Percentiles rank a stretch among this genome's conserved stretches.
phyloP scores from a whole-genome alignment of 2,329 filamentous ascomycete species.

The Pseudogymnoascus sp. region DNA sequence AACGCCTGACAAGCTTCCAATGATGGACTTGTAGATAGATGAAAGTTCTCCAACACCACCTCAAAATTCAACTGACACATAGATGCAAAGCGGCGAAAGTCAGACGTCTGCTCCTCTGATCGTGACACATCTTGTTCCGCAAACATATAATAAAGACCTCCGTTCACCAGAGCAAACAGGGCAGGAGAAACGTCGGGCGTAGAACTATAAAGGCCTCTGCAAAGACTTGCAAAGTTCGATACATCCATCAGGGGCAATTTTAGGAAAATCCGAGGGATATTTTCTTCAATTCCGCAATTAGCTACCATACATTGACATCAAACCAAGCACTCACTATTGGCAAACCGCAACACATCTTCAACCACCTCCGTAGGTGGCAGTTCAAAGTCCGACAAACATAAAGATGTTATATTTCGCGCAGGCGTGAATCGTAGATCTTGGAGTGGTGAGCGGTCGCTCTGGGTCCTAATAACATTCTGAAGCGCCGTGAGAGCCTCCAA shows the following conservation, averaged over 20 bases:
- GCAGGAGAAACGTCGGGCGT: not conserved
- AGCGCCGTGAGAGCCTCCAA: not conserved
- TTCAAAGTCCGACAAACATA: slow-evolving; percentile 9
- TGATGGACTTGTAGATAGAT: not conserved
- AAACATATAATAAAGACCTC: slow-evolving; percentile 15
- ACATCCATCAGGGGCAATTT: not conserved
- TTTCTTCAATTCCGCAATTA: not conserved
- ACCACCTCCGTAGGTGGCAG: slow-evolving; percentile 17
- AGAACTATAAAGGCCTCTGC: not conserved
- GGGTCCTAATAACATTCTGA: not conserved
- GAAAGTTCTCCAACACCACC: not conserved
- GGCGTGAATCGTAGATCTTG: not conserved
- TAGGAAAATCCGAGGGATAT: not conserved
- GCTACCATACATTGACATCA: not conserved
- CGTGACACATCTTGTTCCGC: not conserved
- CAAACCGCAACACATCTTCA: slow-evolving; percentile 12
- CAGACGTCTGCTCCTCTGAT: not conserved
- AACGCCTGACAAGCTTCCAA: not conserved
- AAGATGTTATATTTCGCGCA: not conserved
- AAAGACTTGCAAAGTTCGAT: not conserved
- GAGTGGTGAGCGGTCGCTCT: not conserved
- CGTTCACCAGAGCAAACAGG: slow-evolving; percentile 14
- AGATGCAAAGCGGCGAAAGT: not conserved
- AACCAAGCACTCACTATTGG: slow-evolving; percentile 10
- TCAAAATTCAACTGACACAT: not conserved